phyloP scores from a whole-genome alignment of 495 filamentous ascomycete genomes.

The Lepraria neglecta region DNA sequence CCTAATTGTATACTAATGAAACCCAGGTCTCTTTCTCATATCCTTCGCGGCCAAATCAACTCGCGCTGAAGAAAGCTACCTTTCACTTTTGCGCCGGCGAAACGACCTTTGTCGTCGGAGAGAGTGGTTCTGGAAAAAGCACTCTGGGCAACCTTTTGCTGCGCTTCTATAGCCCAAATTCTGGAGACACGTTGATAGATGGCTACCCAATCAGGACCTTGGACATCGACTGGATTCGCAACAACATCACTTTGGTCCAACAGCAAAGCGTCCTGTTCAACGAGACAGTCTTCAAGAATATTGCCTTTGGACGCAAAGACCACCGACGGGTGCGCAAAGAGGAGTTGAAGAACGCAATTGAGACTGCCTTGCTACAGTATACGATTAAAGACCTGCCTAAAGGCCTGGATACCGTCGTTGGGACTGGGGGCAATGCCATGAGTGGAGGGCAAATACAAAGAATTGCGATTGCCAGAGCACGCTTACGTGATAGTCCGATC shows the following conservation, averaged over 20 bases:
- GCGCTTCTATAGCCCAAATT: conserved; percentile 62
- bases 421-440: conserved; percentile 59
- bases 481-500: conserved; percentile 72
- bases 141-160: conserved; percentile 76
- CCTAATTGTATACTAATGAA: background rate
- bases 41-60: conserved; percentile 60
- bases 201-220: conserved; percentile 55
- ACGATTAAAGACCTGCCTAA: conserved; percentile 65
- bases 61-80: conserved; percentile 52
- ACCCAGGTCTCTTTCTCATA: conserved; percentile 75
- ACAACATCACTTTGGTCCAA: conserved; percentile 75
- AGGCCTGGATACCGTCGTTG: conserved; percentile 68
- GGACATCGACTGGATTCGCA: conserved; percentile 65
- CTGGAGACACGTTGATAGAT: conserved; percentile 66
- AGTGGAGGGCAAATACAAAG: conserved; percentile 83
- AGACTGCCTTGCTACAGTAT: conserved; percentile 64
- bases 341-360: conserved; percentile 49
- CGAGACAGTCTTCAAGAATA: conserved; percentile 71
- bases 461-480: conserved; percentile 69
- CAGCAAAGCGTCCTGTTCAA: conserved; percentile 80
- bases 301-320: conserved; percentile 62
- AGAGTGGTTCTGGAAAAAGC: conserved; percentile 89
- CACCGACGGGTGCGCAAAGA: conserved; percentile 42
- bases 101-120: conserved; percentile 77
- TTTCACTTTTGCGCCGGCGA: conserved; percentile 67